phyloP scores from a whole-genome alignment of 768 basidiomycete genomes.

The Phlebiopsis gigantea region DNA sequence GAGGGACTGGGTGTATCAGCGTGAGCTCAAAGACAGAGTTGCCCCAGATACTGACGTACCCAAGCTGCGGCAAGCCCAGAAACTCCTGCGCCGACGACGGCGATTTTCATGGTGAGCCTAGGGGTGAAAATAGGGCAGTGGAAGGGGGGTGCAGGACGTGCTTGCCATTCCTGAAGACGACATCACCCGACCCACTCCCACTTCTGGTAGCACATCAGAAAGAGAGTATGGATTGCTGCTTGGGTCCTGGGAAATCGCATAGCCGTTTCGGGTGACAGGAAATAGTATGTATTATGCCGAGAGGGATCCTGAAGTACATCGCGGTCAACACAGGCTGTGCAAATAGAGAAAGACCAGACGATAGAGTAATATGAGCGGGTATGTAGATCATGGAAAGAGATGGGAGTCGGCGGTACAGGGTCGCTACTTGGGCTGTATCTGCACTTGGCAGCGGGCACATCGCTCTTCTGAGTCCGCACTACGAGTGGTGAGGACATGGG shows the following conservation, averaged over 20 bases:
- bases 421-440: neutral
- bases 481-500: neutral
- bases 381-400: neutral
- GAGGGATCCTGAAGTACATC: neutral
- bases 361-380: neutral
- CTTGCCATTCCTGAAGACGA: neutral
- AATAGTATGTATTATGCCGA: neutral
- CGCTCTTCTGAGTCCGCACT: slow-evolving; percentile 19
- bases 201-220: no score
- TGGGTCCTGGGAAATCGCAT: no score
- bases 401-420: neutral
- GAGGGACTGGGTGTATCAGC: slow-evolving; percentile 39
- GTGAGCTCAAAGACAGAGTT: neutral
- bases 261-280: neutral
- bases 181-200: neutral
- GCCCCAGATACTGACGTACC: slow-evolving; percentile 37
- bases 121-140: neutral
- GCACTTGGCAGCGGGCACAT: slow-evolving; percentile 10
- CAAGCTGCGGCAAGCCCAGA: slow-evolving; percentile 75
- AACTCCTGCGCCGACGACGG: slow-evolving; percentile 74
- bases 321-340: neutral
- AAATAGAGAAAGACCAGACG: neutral
- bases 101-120: slow-evolving; percentile 34
- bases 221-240: no score
- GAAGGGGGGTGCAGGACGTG: neutral